Evolutionary conservation across 2,329 filamentous ascomycete species (phyloP), one percentile per base, ranked within the genome.

Genomic region (Pseudogymnoascus sp.): DNA sequence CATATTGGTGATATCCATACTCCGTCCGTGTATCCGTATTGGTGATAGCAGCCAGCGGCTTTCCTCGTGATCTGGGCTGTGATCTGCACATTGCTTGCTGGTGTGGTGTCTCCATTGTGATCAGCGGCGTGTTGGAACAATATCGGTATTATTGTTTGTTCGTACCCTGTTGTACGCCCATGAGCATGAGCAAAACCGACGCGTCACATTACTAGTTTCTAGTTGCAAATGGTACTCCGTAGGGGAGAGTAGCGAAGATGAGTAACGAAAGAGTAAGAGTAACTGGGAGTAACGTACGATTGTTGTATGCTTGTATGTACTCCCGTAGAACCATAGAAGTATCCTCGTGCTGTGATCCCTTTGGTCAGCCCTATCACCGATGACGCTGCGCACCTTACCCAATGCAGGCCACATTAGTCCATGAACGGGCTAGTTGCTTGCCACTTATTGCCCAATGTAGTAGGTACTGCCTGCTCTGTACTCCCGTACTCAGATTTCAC

Each of bases 171-270:
- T 49, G 45, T 52, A 31, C 43, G 11, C 45, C 31, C 45, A 52
- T 52, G 45, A 52, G 26, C 45, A 52, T 52, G 45, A 52, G 26
- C 8, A 52, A 52, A 52, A 52, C 14, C 45, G 45, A 52, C 45
- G 45, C 45, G 45, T 52, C 45, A 43, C 19, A 21, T 45, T 23
- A 8, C 41, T 23, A 39, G 19, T 19, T 19, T 19, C 19, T 19
- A 19, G 19, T 19, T 19, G 19, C 19, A 2, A 19, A 19, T 19
- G 1, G 19, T 19, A 19, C 19, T 19, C 19, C 19, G 19, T 19
- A 19, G 1, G 19, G 19, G 19, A 19, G 19, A 19, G 38, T 19
- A 37, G n/a, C 35, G 12, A 37, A 37, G 35, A 41, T 6, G 39
- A 41, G 39, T 21, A 41, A 43, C 4, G 19, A 26, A 26, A 26